These are phyloP conservation scores for Datisca glomerata DNA, from an alignment of 306 rosid genomes.

Conservation along the genomic window DNA sequence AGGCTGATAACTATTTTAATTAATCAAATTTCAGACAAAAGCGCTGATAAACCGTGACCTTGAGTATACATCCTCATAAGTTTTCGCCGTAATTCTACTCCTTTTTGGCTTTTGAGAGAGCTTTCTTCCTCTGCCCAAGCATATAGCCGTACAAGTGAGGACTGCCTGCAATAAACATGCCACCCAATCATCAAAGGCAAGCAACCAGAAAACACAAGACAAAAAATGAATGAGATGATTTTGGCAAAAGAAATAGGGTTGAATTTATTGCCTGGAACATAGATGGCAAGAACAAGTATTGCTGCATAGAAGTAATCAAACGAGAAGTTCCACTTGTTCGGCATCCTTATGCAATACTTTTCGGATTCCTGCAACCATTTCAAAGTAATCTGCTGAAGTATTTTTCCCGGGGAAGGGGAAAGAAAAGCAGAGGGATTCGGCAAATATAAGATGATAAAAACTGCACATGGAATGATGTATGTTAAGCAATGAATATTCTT, in stretches of 20 bases:
- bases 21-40: no score
- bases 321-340: constrained; percentile 78
- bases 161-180: constrained; percentile 38
- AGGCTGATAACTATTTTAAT: no score
- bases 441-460: not conserved
- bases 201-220: constrained; percentile 1
- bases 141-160: constrained; percentile 67
- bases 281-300: constrained; percentile 31
- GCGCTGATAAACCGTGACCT: no score
- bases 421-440: no score
- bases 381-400: constrained; percentile 4
- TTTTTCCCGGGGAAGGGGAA: no score
- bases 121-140: constrained; percentile 72
- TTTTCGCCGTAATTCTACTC: constrained; percentile 27
- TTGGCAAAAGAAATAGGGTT: constrained; percentile 9
- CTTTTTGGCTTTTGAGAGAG: constrained; percentile 46
- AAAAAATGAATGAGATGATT: not conserved
- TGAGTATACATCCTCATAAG: no score
- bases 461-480: no score
- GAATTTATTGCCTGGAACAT: constrained; percentile 51
- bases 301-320: constrained; percentile 53
- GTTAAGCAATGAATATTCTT: no score
- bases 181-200: constrained; percentile 9
- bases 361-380: constrained; percentile 43
- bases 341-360: constrained; percentile 64